A percentile compares a stretch with the other conserved stretches of the same genome.
Evolutionary conservation across 1,139 yeast species (phyloP).

Genomic region (Saccharomyces pastorianus): DNA sequence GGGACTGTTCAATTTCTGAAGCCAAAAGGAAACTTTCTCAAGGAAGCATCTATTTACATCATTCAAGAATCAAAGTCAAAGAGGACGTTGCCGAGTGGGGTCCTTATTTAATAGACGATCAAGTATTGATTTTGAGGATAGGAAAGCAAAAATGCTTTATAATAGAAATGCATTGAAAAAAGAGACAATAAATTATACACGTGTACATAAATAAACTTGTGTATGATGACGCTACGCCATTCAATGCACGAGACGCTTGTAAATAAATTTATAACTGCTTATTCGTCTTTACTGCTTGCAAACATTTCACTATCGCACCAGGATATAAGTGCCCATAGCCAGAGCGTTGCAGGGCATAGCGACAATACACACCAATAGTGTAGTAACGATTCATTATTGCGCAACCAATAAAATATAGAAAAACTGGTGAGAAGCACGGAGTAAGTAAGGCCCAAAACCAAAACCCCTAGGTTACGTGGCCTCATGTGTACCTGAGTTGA

Average conservation of each 20-base stretch:
- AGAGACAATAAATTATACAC: background rate
- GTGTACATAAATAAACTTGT: slow-evolving; percentile 5
- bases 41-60: slow-evolving; percentile 71
- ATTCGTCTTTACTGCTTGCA: slow-evolving; percentile 19
- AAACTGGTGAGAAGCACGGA: slow-evolving; percentile 3
- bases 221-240: background rate
- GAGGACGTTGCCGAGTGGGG: slow-evolving; percentile 35
- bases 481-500: background rate
- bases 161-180: slow-evolving; percentile 36
- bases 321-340: slow-evolving; percentile 26
- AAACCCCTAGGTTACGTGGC: slow-evolving; percentile 4
- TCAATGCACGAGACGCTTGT: background rate
- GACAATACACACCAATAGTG: slow-evolving; percentile 22
- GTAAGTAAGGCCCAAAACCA: slow-evolving; percentile 7
- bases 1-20: slow-evolving; percentile 46
- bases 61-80: slow-evolving; percentile 47
- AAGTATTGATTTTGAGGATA: slow-evolving; percentile 55
- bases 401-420: slow-evolving; percentile 7
- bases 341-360: slow-evolving; percentile 20
- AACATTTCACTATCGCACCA: slow-evolving; percentile 27
- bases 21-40: slow-evolving; percentile 55
- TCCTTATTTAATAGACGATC: slow-evolving; percentile 50
- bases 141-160: slow-evolving; percentile 68
- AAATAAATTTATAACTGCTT: background rate
- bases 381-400: slow-evolving; percentile 7